Conservation (phyloP, 306 rosid genomes). For the Alnus rubra region DNA sequence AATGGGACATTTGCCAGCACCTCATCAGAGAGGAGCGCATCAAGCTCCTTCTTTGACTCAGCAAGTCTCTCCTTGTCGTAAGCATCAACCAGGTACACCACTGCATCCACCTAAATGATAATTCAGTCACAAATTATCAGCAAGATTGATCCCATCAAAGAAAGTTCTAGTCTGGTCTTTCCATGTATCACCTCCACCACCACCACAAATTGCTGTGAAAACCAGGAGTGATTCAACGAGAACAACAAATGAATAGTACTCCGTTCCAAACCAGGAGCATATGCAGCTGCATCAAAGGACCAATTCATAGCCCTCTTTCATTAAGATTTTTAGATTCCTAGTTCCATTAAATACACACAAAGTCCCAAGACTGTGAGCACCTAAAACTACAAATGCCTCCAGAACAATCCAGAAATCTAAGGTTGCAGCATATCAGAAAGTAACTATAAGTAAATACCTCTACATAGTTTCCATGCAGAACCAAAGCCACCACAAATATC, state of each 20-base stretch:
- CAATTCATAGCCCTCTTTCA: too few relatives aligned
- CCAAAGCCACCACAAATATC: neutral
- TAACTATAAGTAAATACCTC: neutral
- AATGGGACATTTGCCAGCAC: conserved; percentile 65
- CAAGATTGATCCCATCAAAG: neutral
- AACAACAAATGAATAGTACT: neutral
- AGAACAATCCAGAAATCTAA: neutral
- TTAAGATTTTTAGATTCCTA: too few relatives aligned
- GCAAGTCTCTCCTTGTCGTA: conserved; percentile 67
- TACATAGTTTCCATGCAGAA: neutral
- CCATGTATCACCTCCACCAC: neutral
- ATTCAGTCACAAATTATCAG: neutral
- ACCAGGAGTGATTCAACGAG: neutral
- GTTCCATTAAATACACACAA: neutral
- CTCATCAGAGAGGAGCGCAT: conserved; percentile 77
- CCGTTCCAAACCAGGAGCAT: neutral
- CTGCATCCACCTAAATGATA: conserved; percentile 70
- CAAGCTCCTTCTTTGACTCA: conserved; percentile 73
- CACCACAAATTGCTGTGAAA: neutral
- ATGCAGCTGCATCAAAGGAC: too few relatives aligned
- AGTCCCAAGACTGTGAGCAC: neutral
- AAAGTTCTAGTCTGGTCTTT: neutral
- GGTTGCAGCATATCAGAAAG: neutral
- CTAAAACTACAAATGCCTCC: neutral
- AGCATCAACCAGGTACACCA: conserved; percentile 78